Evolutionary conservation across 2,329 filamentous ascomycete species (phyloP), one percentile per base, ranked within the genome.

Genomic region (Diaporthe helianthi): DNA sequence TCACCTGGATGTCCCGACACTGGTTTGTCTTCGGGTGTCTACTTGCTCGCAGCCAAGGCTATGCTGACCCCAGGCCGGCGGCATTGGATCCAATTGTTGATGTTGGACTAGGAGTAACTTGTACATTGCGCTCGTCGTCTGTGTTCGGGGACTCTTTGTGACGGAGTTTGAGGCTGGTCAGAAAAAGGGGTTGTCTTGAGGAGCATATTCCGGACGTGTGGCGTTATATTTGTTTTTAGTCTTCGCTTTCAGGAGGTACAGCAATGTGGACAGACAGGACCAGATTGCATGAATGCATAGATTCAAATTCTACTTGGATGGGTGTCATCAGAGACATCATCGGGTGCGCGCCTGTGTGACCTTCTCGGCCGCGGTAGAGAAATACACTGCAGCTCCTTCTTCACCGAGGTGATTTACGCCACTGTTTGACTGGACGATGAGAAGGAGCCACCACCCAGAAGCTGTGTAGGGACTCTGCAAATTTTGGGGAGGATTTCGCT

Each of bases 151-250:
- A 19, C 67, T 49, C 33, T 54, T 52, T n/a, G 17, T 22, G 33
- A 63, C n/a, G 70, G 70, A 69, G 70, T 69, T 67, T 58, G 29
- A 55, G 60, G 29, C 10, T 31, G 4, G 44, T 46, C 26, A 54
- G 63, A 53, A 54, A 61, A 60, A 54, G 63, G 63, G 17, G 36
- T 29, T 31, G 29, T 46, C 46, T 46, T 41, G 29, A 44, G 58
- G 26, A 64, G 51, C 41, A 67, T 46, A n/a, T 13, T 36, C n/a
- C 52, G 55, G 69, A 41, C 44, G 12, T 54, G 52, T n/a, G 70
- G 64, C 55, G 64, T 71, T 65, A 24, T 63, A 63, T n/a, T 36
- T 63, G 58, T 46, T 33, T 31, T 54, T 63, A 19, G 52, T 63
- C 10, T 17, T 58, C 47, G 38, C 53, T 66, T 71, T 54, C 29